Conservation (phyloP, 1,139 yeast genomes). For the Sugiyamaella sp. region DNA sequence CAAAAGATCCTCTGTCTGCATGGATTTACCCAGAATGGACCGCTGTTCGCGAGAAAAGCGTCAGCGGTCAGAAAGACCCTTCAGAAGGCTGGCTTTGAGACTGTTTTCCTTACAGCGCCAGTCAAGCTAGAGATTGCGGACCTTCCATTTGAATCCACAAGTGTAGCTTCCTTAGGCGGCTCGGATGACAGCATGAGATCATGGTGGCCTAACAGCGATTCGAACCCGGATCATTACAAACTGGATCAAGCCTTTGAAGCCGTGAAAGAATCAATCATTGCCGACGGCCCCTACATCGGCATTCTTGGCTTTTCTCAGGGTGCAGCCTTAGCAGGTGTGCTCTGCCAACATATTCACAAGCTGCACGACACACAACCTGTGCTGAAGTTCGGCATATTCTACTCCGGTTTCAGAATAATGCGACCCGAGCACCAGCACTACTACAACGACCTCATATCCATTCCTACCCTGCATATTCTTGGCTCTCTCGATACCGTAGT, state of each 20-base stretch:
- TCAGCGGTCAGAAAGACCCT: conserved; percentile 75
- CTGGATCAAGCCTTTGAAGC: conserved; percentile 52
- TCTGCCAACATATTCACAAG: conserved; percentile 36
- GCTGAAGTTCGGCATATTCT: conserved; percentile 70
- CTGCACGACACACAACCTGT: conserved; percentile 46
- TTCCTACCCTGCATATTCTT: conserved; percentile 72
- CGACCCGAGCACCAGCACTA: conserved; percentile 55
- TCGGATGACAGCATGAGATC: conserved; percentile 49
- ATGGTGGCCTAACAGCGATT: conserved; percentile 49
- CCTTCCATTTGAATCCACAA: conserved; percentile 46
- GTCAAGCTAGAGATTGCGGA: conserved; percentile 63
- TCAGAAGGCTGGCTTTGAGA: conserved; percentile 65
- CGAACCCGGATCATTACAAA: conserved; percentile 45
- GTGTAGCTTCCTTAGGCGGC: conserved; percentile 26
- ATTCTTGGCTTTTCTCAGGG: conserved; percentile 93
- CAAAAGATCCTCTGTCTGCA: conserved; percentile 55
- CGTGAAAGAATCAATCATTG: conserved; percentile 57
- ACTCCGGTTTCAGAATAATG: conserved; percentile 73
- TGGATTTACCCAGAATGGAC: conserved; percentile 66
- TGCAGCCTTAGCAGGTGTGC: conserved; percentile 69
- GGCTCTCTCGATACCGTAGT: conserved; percentile 92
- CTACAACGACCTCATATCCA: conserved; percentile 50
- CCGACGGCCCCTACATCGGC: conserved; percentile 87
- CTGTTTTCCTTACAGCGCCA: conserved; percentile 82
- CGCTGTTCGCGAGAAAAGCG: conserved; percentile 74